A percentile compares a stretch with the other conserved stretches of the same genome.
phyloP scores from a whole-genome alignment of 345 rosid genomes.

The Citrus inodora region DNA sequence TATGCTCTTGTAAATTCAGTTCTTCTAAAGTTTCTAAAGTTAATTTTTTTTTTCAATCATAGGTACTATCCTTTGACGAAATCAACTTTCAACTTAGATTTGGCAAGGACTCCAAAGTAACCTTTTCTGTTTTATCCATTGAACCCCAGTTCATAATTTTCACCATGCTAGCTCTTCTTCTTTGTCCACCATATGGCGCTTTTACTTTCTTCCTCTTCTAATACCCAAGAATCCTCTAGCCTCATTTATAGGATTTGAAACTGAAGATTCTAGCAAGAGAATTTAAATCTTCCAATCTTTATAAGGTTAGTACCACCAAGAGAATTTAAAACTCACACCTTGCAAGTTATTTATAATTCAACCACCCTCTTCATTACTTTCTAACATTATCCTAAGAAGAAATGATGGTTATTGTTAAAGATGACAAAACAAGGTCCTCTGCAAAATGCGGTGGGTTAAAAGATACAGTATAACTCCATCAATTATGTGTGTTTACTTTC shows the following conservation, averaged over 20 bases:
- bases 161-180: too few species aligned
- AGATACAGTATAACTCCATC: not conserved
- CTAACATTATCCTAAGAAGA: not conserved
- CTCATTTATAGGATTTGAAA: not conserved
- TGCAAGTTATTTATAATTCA: not conserved
- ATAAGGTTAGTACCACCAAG: not conserved
- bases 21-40: too few species aligned
- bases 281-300: not conserved
- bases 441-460: not conserved
- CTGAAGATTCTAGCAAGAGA: not conserved
- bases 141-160: not conserved
- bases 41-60: too few species aligned
- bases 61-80: not conserved
- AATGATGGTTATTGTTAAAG: not conserved
- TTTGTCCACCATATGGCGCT: too few species aligned
- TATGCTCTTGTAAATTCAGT: not conserved
- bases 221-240: not conserved
- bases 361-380: not conserved
- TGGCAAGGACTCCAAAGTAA: not conserved
- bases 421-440: not conserved
- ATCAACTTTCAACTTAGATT: not conserved
- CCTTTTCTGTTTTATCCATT: not conserved
- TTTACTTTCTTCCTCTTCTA: not conserved
- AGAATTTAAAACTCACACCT: not conserved
- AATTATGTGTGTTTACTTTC: not conserved